Evolutionary conservation across 139 green algal genomes (phyloP).

Genomic region (Ettlia oleoabundans): DNA sequence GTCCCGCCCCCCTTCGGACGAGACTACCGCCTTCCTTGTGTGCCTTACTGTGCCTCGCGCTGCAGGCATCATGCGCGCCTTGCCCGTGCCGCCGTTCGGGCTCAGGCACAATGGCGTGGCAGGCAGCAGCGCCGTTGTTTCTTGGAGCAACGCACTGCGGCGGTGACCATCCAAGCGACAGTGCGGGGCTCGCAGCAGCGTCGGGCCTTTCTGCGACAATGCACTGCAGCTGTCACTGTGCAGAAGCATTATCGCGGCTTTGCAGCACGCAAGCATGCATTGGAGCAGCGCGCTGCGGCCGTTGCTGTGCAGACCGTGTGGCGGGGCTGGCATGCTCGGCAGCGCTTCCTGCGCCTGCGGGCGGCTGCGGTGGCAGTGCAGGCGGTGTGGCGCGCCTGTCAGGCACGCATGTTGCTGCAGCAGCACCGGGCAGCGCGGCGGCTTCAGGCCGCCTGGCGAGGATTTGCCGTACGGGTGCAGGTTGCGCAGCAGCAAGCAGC

Average conservation of each 20-base stretch:
- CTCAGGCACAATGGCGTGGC: slow-evolving; percentile 45
- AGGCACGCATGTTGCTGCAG: slow-evolving; percentile 32
- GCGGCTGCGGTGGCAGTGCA: slow-evolving; percentile 26
- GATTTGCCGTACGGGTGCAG: slow-evolving; percentile 26
- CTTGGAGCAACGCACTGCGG: slow-evolving; percentile 29
- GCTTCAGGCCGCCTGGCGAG: slow-evolving; percentile 3
- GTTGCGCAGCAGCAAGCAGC: slow-evolving; percentile 43
- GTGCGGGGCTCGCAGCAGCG: slow-evolving; percentile 41
- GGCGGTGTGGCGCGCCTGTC: slow-evolving; percentile 28
- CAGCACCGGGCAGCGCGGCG: slow-evolving; percentile 26
- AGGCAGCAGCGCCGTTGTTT: slow-evolving; percentile 3
- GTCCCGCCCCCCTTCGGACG: too few species aligned
- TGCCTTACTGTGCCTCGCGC: too few species aligned
- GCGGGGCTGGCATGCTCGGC: slow-evolving; percentile 4
- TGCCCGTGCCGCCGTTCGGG: slow-evolving; percentile 8
- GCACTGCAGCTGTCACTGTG: neutral
- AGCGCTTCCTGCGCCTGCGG: slow-evolving; percentile 12
- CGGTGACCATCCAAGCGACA: slow-evolving; percentile 57
- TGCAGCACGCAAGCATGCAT: neutral
- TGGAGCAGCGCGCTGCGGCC: neutral
- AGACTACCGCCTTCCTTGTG: too few species aligned
- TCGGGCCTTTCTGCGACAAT: neutral
- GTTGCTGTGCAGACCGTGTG: slow-evolving; percentile 46
- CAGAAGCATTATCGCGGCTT: neutral
- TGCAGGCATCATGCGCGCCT: slow-evolving; percentile 37